phyloP scores from a whole-genome alignment of 176 grass and related monocot species.

The Avena insularis region DNA sequence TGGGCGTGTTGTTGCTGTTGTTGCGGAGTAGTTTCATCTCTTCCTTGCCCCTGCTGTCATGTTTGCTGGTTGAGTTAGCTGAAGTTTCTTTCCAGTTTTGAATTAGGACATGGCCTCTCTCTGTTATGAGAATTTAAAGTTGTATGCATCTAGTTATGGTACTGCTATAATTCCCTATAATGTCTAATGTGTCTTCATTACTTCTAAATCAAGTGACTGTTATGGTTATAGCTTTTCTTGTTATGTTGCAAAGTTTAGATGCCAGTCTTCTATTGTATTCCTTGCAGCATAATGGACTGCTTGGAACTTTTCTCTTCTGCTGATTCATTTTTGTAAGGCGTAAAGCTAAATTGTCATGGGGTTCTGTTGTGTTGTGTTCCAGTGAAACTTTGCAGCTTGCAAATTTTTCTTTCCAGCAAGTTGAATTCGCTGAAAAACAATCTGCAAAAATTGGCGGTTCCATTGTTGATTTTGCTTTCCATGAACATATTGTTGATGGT shows the following conservation, averaged over 20 bases:
- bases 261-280: background rate
- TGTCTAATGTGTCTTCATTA: constrained; percentile 1
- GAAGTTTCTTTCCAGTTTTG: constrained; percentile 34
- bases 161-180: constrained; percentile 9
- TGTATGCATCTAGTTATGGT: constrained; percentile 39
- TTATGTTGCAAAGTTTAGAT: background rate
- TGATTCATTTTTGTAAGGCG: background rate
- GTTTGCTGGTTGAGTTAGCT: constrained; percentile 24
- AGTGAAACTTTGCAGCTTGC: too few species aligned
- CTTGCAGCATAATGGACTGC: too few species aligned
- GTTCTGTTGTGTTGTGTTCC: background rate
- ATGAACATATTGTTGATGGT: too few species aligned
- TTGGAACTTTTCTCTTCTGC: too few species aligned
- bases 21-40: background rate
- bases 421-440: too few species aligned
- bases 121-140: constrained; percentile 28
- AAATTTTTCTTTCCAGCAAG: too few species aligned
- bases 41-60: background rate
- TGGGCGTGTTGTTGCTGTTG: background rate
- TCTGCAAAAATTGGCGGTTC: too few species aligned
- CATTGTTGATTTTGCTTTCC: too few species aligned
- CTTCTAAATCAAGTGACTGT: background rate
- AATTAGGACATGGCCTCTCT: constrained; percentile 34
- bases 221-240: background rate
- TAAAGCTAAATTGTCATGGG: background rate